Percentiles rank a stretch among this genome's conserved stretches.
These are phyloP conservation scores for Glycine soja DNA, from an alignment of 306 rosid species.

Conservation along the genomic window DNA sequence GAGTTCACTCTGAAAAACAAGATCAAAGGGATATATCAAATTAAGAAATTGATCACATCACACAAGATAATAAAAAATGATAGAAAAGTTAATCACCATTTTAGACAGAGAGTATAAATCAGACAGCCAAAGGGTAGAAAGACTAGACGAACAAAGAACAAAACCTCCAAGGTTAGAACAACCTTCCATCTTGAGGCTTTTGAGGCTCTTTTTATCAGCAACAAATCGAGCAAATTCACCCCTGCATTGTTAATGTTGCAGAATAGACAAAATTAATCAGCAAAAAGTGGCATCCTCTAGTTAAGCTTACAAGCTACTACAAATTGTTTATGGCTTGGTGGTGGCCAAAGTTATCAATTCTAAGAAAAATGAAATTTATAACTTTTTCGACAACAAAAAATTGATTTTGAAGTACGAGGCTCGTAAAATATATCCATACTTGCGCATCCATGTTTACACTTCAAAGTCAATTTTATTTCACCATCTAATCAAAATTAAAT, in stretches of 20 bases:
- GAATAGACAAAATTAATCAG: slow-evolving; percentile 35
- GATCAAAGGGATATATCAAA: slow-evolving; percentile 27
- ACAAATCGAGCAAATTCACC: slow-evolving; percentile 88
- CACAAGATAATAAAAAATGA: slow-evolving; percentile 25
- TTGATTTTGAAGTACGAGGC: neutral
- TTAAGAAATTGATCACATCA: slow-evolving; percentile 6
- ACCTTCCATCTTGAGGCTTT: slow-evolving; percentile 90
- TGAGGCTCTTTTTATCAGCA: slow-evolving; percentile 80
- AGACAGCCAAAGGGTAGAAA: slow-evolving; percentile 90
- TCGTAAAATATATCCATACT: no score
- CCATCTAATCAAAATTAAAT: neutral
- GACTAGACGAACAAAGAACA: slow-evolving; percentile 78
- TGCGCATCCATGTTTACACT: neutral
- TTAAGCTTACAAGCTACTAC: neutral
- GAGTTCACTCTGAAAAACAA: slow-evolving; percentile 11
- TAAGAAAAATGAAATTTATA: neutral
- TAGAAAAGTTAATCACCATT: slow-evolving; percentile 67
- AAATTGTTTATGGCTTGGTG: neutral
- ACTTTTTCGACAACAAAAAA: neutral
- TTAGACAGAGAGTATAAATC: slow-evolving; percentile 80
- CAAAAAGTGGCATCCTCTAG: slow-evolving; percentile 13
- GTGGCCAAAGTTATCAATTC: neutral
- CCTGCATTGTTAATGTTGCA: slow-evolving; percentile 55
- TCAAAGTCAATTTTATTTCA: neutral
- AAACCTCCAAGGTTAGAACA: slow-evolving; percentile 83